phyloP scores from a whole-genome alignment of 345 rosid species.

The Aquilaria yunnanensis region DNA sequence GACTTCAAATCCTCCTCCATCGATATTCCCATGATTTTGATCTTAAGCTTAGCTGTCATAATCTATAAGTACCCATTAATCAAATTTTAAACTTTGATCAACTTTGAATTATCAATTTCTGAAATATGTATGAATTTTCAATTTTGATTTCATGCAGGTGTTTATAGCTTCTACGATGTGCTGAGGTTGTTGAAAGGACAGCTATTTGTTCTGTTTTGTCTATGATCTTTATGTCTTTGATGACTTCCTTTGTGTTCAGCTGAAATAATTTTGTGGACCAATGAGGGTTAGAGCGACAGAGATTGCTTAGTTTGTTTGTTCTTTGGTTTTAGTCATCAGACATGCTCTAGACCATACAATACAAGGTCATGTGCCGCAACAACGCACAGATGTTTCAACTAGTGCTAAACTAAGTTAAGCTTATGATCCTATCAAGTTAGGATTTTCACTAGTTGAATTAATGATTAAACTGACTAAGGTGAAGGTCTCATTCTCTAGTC shows the following conservation, averaged over 20 bases:
- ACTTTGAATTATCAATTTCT: neutral
- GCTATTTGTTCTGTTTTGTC: slow-evolving; percentile 64
- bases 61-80: slow-evolving; percentile 49
- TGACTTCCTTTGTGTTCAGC: slow-evolving; percentile 69
- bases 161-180: slow-evolving; percentile 83
- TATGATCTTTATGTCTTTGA: slow-evolving; percentile 59
- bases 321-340: slow-evolving; percentile 55
- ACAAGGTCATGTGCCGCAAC: too few relatives aligned
- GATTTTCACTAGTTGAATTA: too few relatives aligned
- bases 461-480: too few relatives aligned
- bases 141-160: slow-evolving; percentile 36
- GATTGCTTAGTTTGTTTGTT: slow-evolving; percentile 59
- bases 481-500: too few relatives aligned
- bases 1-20: slow-evolving; percentile 69
- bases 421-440: too few relatives aligned
- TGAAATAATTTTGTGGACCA: slow-evolving; percentile 18
- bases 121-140: neutral
- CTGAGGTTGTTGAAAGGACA: slow-evolving; percentile 65
- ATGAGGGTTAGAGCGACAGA: slow-evolving; percentile 51
- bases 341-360: slow-evolving; percentile 18
- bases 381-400: too few relatives aligned
- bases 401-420: too few relatives aligned
- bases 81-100: neutral
- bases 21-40: slow-evolving; percentile 73
- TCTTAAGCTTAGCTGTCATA: slow-evolving; percentile 73